Evolutionary conservation across 352 stramenopile genomes (phyloP), one percentile per base, ranked within the genome.

Genomic region (Thraustochytrium striatum): DNA sequence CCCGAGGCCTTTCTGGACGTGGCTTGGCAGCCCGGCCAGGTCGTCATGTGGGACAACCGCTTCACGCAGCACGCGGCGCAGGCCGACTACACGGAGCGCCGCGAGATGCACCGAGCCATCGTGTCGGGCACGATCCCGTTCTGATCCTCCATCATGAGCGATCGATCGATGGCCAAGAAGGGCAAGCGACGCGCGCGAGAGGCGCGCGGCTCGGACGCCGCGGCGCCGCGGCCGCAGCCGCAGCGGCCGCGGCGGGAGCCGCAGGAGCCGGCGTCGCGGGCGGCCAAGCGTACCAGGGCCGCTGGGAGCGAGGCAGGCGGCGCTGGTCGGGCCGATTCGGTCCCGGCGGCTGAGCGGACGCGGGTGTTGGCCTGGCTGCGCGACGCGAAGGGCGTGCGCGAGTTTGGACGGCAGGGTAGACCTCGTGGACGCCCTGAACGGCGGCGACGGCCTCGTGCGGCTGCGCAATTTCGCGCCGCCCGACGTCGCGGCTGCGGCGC

Each of bases 391-490:
- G 33, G n/a, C 41, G 59, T 70, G 30, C 13, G 13, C 3, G 30
- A 19, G 28, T 33, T 28, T 7, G 3, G 50, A 25, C 5, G 30
- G 13, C 21, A 61, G 35, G 47, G 21, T 70, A 1, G 65, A 75
- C 39, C 44, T 75, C 0, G 39, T 75, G 16, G 65, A 75, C 8
- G 21, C 38, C 19, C 52, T 75, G 21, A 32, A 75, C n/a, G 5
- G n/a, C 16, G 35, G 30, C 43, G 65, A 38, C 21, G 65, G 65
- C 32, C 65, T 75, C 9, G 43, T 61, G 30, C 65, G 65, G 19
- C 21, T 75, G 21, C 41, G 68, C 19, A 75, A 75, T 43, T 75
- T 75, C 65, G 65, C 61, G 65, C 65, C 65, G 19, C 5, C 44
- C 3, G 44, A 16, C 43, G 65, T 38, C 16, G 65, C 65, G 30